Evolutionary conservation across 2,329 filamentous ascomycete species (phyloP).

Genomic region (Emmonsiellopsis sp.): DNA sequence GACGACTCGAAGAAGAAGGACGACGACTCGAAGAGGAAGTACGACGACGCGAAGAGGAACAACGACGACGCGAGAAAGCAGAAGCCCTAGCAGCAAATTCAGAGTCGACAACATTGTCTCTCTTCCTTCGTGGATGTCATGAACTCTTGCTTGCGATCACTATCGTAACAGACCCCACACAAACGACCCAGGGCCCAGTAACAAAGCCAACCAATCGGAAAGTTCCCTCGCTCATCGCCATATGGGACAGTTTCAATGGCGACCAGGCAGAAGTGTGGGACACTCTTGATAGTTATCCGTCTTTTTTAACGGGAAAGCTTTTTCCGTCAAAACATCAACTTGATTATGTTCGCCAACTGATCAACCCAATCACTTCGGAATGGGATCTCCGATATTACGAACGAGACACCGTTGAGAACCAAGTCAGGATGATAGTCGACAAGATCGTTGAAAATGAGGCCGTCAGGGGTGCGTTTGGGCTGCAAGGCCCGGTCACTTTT

Average conservation of each 20-base stretch:
- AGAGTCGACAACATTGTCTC: slow-evolving; percentile 3
- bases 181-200: slow-evolving; percentile 9
- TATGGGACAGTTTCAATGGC: slow-evolving; percentile 5
- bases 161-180: slow-evolving; percentile 8
- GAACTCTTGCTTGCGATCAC: slow-evolving; percentile 6
- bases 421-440: slow-evolving; percentile 26
- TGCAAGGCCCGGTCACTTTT: slow-evolving; percentile 28
- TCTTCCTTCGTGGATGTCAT: slow-evolving; percentile 8
- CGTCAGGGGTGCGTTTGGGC: slow-evolving; percentile 21
- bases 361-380: slow-evolving; percentile 29
- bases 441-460: slow-evolving; percentile 17
- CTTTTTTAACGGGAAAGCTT: slow-evolving; percentile 4
- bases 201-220: slow-evolving; percentile 10
- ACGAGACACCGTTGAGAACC: slow-evolving; percentile 28
- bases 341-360: slow-evolving; percentile 9
- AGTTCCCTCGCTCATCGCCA: slow-evolving; percentile 7
- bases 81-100: not conserved
- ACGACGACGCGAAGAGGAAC: not conserved
- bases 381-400: slow-evolving; percentile 26
- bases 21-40: not conserved
- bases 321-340: slow-evolving; percentile 10
- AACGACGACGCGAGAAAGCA: slow-evolving; percentile 3
- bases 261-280: slow-evolving; percentile 7
- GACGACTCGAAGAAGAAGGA: not conserved
- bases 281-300: slow-evolving; percentile 3